A percentile compares a stretch with the other conserved stretches of the same genome.
Conservation (phyloP, 2,329 filamentous ascomycete genomes). For the Pseudocercospora eumusae region DNA sequence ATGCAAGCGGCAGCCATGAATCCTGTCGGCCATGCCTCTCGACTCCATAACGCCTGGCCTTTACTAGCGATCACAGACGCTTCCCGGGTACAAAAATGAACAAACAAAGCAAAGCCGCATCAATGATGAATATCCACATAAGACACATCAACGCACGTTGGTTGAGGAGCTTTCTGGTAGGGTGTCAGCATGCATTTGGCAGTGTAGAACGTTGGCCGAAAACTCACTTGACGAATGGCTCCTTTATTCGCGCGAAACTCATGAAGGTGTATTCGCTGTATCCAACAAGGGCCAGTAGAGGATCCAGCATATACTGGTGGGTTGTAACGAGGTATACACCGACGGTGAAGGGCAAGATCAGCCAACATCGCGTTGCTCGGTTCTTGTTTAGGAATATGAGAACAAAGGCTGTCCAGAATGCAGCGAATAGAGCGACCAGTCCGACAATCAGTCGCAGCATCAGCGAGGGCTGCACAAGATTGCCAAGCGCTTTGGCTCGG, state of each 20-base stretch:
- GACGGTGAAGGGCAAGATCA: slow-evolving; percentile 87
- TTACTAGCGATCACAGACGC: slow-evolving; percentile 57
- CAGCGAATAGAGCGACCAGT: slow-evolving; percentile 82
- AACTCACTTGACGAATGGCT: slow-evolving; percentile 72
- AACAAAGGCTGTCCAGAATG: slow-evolving; percentile 90
- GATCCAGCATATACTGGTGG: slow-evolving; percentile 94
- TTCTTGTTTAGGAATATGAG: slow-evolving; percentile 86
- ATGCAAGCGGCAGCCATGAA: not conserved
- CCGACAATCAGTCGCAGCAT: slow-evolving; percentile 83
- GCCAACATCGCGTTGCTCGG: slow-evolving; percentile 77
- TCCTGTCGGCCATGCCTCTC: not conserved
- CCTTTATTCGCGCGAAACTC: slow-evolving; percentile 81
- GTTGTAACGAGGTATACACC: slow-evolving; percentile 86
- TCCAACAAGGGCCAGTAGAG: slow-evolving; percentile 82
- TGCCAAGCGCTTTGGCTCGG: slow-evolving; percentile 90
- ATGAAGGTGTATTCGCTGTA: slow-evolving; percentile 96
- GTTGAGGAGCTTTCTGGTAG: slow-evolving; percentile 67
- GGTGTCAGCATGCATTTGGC: slow-evolving; percentile 13
- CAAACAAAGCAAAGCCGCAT: slow-evolving; percentile 78
- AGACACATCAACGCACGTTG: slow-evolving; percentile 83
- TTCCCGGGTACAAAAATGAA: slow-evolving; percentile 96
- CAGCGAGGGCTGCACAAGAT: slow-evolving; percentile 87
- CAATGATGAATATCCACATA: slow-evolving; percentile 70
- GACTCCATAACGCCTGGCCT: slow-evolving; percentile 9
- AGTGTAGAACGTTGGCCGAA: not conserved